Evolutionary conservation across 2,329 filamentous ascomycete species (phyloP).

Genomic region (Beauveria scarabaeidicola): DNA sequence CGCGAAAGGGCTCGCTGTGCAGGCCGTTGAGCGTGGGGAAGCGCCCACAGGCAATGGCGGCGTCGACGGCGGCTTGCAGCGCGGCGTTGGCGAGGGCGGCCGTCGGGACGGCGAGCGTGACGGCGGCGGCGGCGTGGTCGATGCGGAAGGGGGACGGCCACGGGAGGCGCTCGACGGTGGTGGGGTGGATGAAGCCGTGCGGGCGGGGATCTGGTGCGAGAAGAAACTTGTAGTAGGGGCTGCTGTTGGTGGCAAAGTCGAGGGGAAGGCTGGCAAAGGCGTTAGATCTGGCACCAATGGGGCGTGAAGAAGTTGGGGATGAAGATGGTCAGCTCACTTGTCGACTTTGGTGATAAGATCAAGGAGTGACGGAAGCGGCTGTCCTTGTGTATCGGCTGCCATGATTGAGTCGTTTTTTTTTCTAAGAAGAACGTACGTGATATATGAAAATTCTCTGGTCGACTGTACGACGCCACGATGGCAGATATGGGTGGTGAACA

Average conservation of each 20-base stretch:
- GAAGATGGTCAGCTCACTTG: constrained; percentile 26
- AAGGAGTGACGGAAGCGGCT: constrained; percentile 4
- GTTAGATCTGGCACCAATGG: constrained; percentile 12
- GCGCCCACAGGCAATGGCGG: constrained; percentile 19
- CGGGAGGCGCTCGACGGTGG: constrained; percentile 37
- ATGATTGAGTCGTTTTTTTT: not conserved
- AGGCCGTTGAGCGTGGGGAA: constrained; percentile 30
- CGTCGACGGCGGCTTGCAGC: constrained; percentile 30
- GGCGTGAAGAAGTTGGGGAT: not conserved
- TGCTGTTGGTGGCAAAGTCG: constrained; percentile 28
- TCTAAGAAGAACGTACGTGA: too few relatives aligned
- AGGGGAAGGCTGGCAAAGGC: constrained; percentile 35
- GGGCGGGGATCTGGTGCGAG: constrained; percentile 36
- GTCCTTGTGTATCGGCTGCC: not conserved
- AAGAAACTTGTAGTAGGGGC: constrained; percentile 36
- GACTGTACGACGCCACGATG: not conserved
- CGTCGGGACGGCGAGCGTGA: constrained; percentile 24
- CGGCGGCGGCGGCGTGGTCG: constrained; percentile 22
- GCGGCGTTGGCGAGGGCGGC: constrained; percentile 27
- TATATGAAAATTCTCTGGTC: too few relatives aligned
- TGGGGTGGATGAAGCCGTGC: constrained; percentile 42
- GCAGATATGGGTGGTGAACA: not conserved
- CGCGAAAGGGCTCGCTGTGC: constrained; percentile 35
- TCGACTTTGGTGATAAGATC: constrained; percentile 21
- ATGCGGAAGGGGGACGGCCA: constrained; percentile 34